Evolutionary conservation across 2,329 filamentous ascomycete species (phyloP).

Genomic region (Sordariomycetes sp.): DNA sequence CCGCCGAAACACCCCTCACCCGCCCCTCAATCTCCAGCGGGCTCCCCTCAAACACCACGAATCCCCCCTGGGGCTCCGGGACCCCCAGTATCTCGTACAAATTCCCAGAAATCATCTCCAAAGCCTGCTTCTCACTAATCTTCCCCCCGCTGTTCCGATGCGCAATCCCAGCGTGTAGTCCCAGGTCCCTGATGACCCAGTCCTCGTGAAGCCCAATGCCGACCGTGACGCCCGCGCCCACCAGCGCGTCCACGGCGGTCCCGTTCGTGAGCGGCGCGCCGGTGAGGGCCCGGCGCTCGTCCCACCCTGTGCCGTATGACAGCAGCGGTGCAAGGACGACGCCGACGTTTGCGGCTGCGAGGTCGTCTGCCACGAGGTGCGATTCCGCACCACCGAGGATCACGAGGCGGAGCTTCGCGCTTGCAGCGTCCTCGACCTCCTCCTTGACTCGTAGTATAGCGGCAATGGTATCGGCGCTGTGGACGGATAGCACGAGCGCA

Average conservation of each 20-base stretch:
- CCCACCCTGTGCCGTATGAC: slow-evolving; percentile 41
- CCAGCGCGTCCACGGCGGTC: slow-evolving; percentile 42
- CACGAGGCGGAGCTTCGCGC: slow-evolving; percentile 30
- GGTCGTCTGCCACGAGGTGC: slow-evolving; percentile 41
- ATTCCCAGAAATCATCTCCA: slow-evolving; percentile 43
- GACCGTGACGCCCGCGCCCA: slow-evolving; percentile 43
- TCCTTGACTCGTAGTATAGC: slow-evolving; percentile 44
- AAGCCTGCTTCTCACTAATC: slow-evolving; percentile 37
- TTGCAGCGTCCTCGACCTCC: slow-evolving; percentile 28
- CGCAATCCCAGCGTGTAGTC: slow-evolving; percentile 45
- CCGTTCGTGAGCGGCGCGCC: slow-evolving; percentile 55
- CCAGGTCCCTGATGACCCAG: slow-evolving; percentile 47
- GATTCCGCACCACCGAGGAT: slow-evolving; percentile 52
- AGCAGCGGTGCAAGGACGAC: slow-evolving; percentile 48
- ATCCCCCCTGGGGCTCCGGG: slow-evolving; percentile 27
- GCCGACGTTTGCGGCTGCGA: slow-evolving; percentile 40
- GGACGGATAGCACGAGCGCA: slow-evolving; percentile 42
- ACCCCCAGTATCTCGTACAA: slow-evolving; percentile 44
- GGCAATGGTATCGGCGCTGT: slow-evolving; percentile 51
- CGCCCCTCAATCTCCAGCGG: slow-evolving; percentile 45
- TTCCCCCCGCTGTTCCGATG: slow-evolving; percentile 36
- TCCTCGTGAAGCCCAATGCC: slow-evolving; percentile 48
- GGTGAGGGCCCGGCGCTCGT: slow-evolving; percentile 45
- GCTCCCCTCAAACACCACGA: slow-evolving; percentile 49
- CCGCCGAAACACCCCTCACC: slow-evolving; percentile 38